phyloP scores from a whole-genome alignment of 2,329 filamentous ascomycete genomes.

The Orbilia oligospora region DNA sequence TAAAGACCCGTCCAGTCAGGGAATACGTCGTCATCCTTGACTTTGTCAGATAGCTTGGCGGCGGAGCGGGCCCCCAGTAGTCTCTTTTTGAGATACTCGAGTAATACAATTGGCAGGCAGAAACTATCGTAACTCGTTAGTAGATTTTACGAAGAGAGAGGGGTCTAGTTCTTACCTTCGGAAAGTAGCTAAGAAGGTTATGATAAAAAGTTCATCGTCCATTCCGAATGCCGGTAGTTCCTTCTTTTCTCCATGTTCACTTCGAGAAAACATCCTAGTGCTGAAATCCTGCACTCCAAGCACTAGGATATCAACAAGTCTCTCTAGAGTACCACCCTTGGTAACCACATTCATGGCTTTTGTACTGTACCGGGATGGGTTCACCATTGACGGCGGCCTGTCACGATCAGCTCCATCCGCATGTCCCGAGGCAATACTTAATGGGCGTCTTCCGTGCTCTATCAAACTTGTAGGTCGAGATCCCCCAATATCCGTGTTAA shows the following conservation, averaged over 20 bases:
- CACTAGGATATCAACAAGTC: constrained; percentile 64
- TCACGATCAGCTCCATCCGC: constrained; percentile 44
- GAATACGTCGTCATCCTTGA: constrained; percentile 65
- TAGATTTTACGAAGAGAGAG: not conserved
- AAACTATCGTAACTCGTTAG: constrained; percentile 27
- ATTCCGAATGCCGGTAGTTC: constrained; percentile 62
- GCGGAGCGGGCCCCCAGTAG: constrained; percentile 64
- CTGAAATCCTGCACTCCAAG: constrained; percentile 64
- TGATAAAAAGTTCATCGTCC: constrained; percentile 65
- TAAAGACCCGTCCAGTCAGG: constrained; percentile 65
- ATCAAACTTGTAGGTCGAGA: constrained; percentile 64
- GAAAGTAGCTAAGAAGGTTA: constrained; percentile 65
- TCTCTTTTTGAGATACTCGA: constrained; percentile 65
- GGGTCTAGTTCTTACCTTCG: constrained; percentile 62
- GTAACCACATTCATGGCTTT: constrained; percentile 63
- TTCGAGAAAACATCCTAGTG: constrained; percentile 63
- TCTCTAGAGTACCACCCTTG: constrained; percentile 64
- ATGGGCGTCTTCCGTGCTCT: constrained; percentile 61
- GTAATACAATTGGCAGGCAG: constrained; percentile 64
- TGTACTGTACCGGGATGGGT: constrained; percentile 44
- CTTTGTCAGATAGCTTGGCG: constrained; percentile 63
- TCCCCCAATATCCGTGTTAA: constrained; percentile 52
- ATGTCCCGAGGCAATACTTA: constrained; percentile 58
- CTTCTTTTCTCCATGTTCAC: constrained; percentile 42
- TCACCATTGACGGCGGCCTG: constrained; percentile 57